phyloP scores from a whole-genome alignment of 345 rosid genomes.

The Rhodamnia argentea region DNA sequence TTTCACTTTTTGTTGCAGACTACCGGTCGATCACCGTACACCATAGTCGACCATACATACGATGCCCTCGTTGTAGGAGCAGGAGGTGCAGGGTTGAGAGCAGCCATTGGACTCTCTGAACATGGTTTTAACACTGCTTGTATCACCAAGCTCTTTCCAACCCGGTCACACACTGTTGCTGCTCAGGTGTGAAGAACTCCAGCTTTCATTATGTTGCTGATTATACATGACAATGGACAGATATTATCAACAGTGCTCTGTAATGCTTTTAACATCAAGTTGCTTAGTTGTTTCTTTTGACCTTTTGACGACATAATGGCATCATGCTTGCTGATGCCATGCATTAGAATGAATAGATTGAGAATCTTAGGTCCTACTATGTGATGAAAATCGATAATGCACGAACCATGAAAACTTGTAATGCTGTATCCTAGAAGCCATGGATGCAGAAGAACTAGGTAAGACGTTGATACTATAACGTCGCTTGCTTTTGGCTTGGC shows the following conservation, averaged over 20 bases:
- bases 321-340: background rate
- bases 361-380: background rate
- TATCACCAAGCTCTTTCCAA: conserved; percentile 93
- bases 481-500: background rate
- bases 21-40: conserved; percentile 22
- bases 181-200: conserved; percentile 57
- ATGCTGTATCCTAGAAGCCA: background rate
- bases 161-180: conserved; percentile 97
- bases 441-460: background rate
- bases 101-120: conserved; percentile 96
- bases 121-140: conserved; percentile 99
- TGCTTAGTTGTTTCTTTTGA: background rate
- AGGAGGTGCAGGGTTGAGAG: conserved; percentile 95
- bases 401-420: background rate
- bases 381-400: background rate
- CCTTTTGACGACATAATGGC: background rate
- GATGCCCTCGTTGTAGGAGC: conserved; percentile 98
- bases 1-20: background rate
- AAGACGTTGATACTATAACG: background rate
- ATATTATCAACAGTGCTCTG: background rate
- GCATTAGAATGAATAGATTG: background rate
- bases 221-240: background rate
- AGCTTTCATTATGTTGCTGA: background rate
- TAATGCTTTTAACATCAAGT: background rate
- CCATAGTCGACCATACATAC: conserved; percentile 88